phyloP scores from a whole-genome alignment of 768 basidiomycete species.

The Rhizopogon salebrosus region DNA sequence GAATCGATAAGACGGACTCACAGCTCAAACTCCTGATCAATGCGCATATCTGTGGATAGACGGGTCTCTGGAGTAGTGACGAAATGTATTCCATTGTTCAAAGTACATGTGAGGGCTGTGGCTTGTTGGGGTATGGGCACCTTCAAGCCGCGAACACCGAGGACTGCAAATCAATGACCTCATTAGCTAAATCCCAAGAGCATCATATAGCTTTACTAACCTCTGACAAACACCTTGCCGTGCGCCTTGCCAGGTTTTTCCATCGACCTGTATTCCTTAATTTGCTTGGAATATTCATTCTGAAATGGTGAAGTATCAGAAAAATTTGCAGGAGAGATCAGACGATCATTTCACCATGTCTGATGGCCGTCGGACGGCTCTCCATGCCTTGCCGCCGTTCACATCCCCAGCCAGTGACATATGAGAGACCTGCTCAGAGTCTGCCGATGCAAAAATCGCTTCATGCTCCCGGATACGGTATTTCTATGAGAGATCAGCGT shows the following conservation, averaged over 20 bases:
- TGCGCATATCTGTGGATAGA: constrained; percentile 52
- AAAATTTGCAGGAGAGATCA: background rate
- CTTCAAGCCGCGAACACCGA: constrained; percentile 66
- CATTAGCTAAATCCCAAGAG: background rate
- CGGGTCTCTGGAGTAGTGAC: constrained; percentile 82
- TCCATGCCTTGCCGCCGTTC: constrained; percentile 79
- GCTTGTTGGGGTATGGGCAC: constrained; percentile 76
- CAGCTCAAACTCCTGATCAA: constrained; percentile 91
- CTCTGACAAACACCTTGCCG: constrained; percentile 94
- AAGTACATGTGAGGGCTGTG: constrained; percentile 75
- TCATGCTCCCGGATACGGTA: constrained; percentile 81
- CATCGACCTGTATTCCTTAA: constrained; percentile 72
- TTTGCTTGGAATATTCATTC: constrained; percentile 94
- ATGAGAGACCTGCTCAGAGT: constrained; percentile 67
- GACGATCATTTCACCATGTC: constrained; percentile 69
- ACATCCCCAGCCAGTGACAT: constrained; percentile 75
- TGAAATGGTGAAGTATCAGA: constrained; percentile 26
- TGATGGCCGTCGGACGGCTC: constrained; percentile 80
- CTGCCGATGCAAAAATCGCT: constrained; percentile 79
- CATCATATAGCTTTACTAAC: constrained; percentile 32
- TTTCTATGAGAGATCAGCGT: constrained; percentile 37
- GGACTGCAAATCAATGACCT: constrained; percentile 41
- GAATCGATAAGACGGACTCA: constrained; percentile 32
- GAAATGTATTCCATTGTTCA: constrained; percentile 96
- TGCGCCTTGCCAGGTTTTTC: constrained; percentile 76